phyloP scores from a whole-genome alignment of 257 asterid species.

The Solanum sejunctum region DNA sequence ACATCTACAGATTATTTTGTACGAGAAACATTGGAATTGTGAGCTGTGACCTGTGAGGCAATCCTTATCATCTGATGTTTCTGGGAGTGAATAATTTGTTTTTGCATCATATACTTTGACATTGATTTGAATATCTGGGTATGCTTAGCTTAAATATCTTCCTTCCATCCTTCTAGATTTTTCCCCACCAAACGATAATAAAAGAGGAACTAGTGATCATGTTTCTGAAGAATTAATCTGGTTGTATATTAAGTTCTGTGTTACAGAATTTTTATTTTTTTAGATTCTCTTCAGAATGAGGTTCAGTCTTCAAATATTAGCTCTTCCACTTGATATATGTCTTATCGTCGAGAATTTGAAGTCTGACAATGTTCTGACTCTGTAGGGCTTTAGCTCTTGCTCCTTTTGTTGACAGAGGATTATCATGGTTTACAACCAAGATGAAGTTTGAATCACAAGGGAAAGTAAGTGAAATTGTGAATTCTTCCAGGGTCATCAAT shows the following conservation, averaged over 20 bases:
- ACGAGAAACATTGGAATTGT: background rate
- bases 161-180: background rate
- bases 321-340: background rate
- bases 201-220: background rate
- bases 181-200: background rate
- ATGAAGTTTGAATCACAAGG: constrained; percentile 61
- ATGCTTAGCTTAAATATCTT: background rate
- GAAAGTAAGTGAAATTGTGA: constrained; percentile 33
- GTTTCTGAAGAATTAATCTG: background rate
- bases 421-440: constrained; percentile 75
- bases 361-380: background rate
- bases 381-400: constrained; percentile 92
- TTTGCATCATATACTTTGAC: background rate
- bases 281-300: background rate
- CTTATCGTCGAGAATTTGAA: background rate
- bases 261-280: background rate
- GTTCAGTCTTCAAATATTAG: background rate
- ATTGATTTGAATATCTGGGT: background rate
- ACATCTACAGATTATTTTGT: background rate
- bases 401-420: constrained; percentile 66
- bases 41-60: background rate
- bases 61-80: background rate
- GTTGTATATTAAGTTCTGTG: background rate
- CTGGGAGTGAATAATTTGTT: background rate
- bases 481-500: background rate